Evolutionary conservation across 2,329 filamentous ascomycete genomes (phyloP).

Genomic region (Claviceps sorghi): DNA sequence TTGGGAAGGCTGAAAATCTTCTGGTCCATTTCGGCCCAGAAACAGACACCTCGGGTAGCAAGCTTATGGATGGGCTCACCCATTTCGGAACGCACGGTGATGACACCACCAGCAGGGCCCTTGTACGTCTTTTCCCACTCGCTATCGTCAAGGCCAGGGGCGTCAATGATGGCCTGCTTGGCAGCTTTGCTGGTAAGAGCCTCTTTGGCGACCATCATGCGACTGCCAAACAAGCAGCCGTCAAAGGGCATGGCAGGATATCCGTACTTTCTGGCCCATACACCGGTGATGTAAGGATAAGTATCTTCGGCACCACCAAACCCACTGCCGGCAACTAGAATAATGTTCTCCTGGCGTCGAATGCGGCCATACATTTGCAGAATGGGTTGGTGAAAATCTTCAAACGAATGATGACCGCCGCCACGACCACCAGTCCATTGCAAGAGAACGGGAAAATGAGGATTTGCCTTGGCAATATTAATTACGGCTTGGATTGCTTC

Average conservation of each 20-base stretch:
- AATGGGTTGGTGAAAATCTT: constrained; percentile 89
- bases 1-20: constrained; percentile 96
- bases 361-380: constrained; percentile 85
- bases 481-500: constrained; percentile 81
- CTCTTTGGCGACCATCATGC: constrained; percentile 92
- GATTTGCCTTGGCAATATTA: constrained; percentile 89
- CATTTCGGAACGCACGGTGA: constrained; percentile 97
- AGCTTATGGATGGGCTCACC: constrained; percentile 98
- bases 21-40: constrained; percentile 98
- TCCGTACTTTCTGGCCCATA: constrained; percentile 74
- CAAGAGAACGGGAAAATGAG: constrained; percentile 78
- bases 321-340: constrained; percentile 78
- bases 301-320: constrained; percentile 85
- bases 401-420: constrained; percentile 86
- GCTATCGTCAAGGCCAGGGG: constrained; percentile 63
- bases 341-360: constrained; percentile 70
- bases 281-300: constrained; percentile 80
- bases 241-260: constrained; percentile 92
- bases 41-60: constrained; percentile 84
- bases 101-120: constrained; percentile 78
- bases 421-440: constrained; percentile 94
- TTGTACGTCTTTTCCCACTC: constrained; percentile 93
- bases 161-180: constrained; percentile 81
- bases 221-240: constrained; percentile 77
- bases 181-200: constrained; percentile 75